Percentiles rank a stretch among this genome's conserved stretches.
These are phyloP conservation scores for Periconia sp. DNA, from an alignment of 2,329 filamentous ascomycete genomes.

Conservation along the genomic window DNA sequence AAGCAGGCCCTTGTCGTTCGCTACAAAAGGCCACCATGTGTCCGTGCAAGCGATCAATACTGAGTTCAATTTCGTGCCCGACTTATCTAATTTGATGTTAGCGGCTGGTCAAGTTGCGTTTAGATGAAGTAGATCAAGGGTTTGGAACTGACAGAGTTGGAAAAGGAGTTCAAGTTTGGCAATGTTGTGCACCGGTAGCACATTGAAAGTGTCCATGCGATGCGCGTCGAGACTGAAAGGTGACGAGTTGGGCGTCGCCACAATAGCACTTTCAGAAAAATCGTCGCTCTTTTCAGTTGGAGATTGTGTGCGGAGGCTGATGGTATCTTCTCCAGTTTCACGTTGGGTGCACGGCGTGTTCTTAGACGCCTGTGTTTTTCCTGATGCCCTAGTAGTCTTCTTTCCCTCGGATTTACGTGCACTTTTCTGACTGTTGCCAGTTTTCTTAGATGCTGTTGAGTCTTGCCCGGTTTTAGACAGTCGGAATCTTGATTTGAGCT, in stretches of 20 bases:
- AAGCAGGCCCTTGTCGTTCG: slow-evolving; percentile 22
- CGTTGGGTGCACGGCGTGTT: background rate
- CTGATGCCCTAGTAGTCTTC: background rate
- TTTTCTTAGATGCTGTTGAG: background rate
- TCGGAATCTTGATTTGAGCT: slow-evolving; percentile 25
- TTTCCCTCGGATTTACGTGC: background rate
- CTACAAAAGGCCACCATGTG: slow-evolving; percentile 27
- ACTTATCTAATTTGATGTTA: slow-evolving; percentile 16
- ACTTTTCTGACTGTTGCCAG: background rate
- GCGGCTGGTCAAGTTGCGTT: background rate
- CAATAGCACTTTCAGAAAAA: background rate
- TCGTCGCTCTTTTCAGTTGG: background rate
- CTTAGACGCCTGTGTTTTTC: background rate
- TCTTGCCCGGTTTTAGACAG: slow-evolving; percentile 13
- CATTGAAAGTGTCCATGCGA: slow-evolving; percentile 27
- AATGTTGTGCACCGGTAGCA: slow-evolving; percentile 24
- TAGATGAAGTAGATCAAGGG: too few relatives aligned
- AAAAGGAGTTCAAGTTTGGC: slow-evolving; percentile 22
- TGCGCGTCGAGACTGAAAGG: slow-evolving; percentile 14
- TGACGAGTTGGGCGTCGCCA: slow-evolving; percentile 3
- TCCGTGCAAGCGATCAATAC: slow-evolving; percentile 22
- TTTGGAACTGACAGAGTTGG: slow-evolving; percentile 21
- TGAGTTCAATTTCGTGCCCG: slow-evolving; percentile 16
- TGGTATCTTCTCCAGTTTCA: background rate
- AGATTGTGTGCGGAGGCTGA: background rate